Conservation (phyloP, 2,329 filamentous ascomycete genomes). For the Ophiostoma perfectum region DNA sequence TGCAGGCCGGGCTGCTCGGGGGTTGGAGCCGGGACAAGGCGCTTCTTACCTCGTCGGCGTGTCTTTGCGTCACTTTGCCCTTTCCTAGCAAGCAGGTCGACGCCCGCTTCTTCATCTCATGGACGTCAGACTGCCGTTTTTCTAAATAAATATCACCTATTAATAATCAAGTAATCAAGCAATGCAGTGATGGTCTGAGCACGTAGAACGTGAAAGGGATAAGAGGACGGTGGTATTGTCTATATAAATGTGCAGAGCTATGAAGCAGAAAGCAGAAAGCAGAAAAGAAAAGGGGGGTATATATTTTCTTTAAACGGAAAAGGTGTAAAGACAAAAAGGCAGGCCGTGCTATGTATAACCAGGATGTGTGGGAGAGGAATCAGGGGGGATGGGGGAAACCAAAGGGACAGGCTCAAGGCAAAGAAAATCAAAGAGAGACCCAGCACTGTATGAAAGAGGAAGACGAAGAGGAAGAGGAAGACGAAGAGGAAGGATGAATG, state of each 20-base stretch:
- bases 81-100: background rate
- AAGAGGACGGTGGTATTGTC: background rate
- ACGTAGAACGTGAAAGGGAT: too few relatives aligned
- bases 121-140: background rate
- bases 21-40: background rate
- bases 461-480: background rate
- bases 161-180: too few relatives aligned
- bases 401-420: background rate
- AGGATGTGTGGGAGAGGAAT: too few relatives aligned
- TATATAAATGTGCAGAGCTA: background rate
- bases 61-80: background rate
- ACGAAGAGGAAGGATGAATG: background rate
- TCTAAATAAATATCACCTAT: too few relatives aligned
- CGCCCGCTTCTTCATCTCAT: too few relatives aligned
- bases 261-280: background rate
- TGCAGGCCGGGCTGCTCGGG: background rate
- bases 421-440: background rate
- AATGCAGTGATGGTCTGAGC: too few relatives aligned
- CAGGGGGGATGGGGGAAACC: background rate
- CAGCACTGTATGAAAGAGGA: background rate
- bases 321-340: constrained; percentile 2
- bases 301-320: constrained; percentile 13
- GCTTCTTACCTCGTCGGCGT: background rate
- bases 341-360: background rate
- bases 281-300: constrained; percentile 14